Evolutionary conservation across 208 protist species (phyloP).

Genomic region (Acanthamoeba sp.): DNA sequence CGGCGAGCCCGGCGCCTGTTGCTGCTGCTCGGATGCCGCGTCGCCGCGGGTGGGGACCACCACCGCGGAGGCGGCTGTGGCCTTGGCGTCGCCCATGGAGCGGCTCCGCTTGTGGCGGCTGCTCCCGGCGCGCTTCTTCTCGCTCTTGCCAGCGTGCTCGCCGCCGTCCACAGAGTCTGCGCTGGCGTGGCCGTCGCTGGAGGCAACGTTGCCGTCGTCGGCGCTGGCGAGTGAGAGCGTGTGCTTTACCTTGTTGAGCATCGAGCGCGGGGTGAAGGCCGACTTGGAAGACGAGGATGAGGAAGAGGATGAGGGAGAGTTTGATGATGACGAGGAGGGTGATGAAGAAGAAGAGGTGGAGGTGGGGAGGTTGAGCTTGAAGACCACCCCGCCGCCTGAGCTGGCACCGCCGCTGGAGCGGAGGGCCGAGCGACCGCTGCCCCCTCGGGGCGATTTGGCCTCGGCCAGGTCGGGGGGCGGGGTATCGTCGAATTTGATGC

Average conservation of each 20-base stretch:
- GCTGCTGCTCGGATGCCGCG: not conserved
- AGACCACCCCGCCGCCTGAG: not conserved
- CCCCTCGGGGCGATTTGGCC: not conserved
- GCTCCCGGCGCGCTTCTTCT: conserved; percentile 10
- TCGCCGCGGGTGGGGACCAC: not conserved
- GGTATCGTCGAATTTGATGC: conserved; percentile 59
- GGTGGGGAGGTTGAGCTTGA: conserved; percentile 32
- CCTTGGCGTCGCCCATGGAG: conserved; percentile 61
- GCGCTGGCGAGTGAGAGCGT: not conserved
- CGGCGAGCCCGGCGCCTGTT: not conserved
- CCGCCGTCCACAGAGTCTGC: not conserved
- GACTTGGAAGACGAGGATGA: not conserved
- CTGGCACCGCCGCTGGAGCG: not conserved
- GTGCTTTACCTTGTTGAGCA: conserved; percentile 64
- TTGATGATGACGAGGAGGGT: not conserved
- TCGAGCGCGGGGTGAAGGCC: conserved; percentile 41
- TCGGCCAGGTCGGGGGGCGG: not conserved
- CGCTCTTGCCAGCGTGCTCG: not conserved
- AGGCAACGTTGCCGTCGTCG: not conserved
- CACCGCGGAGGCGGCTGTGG: not conserved
- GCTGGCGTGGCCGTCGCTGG: not conserved
- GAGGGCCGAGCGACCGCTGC: not conserved
- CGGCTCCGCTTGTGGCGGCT: conserved; percentile 53
- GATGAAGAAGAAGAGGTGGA: not conserved
- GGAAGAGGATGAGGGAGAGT: conserved; percentile 16